Percentiles rank a stretch among this genome's conserved stretches.
Conservation (phyloP, 331 rosid genomes). For the Rhamnella rubrinervis region DNA sequence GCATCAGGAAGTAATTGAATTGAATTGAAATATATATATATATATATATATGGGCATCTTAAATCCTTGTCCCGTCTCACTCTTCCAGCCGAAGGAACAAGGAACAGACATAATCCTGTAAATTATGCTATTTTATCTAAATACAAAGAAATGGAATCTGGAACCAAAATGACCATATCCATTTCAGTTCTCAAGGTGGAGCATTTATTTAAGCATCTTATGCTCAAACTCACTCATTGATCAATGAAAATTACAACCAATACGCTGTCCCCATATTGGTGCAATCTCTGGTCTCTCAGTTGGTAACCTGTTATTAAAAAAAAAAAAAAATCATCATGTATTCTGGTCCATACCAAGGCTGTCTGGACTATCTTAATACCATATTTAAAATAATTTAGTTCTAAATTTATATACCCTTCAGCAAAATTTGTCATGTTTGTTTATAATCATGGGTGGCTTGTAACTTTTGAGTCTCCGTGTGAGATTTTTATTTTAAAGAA, state of each 20-base stretch:
- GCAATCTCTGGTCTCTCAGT: too few species aligned
- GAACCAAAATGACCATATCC: background rate
- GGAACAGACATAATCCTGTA: background rate
- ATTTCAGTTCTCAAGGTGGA: conserved; percentile 14
- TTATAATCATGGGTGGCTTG: too few species aligned
- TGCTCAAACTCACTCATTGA: conserved; percentile 7
- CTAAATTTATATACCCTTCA: too few species aligned
- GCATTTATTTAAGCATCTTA: conserved; percentile 11
- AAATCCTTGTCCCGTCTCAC: background rate
- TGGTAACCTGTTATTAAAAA: too few species aligned
- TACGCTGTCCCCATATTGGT: too few species aligned
- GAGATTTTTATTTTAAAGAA: background rate
- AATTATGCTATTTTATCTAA: background rate
- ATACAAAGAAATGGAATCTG: conserved; percentile 14
- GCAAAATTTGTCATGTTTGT: too few species aligned
- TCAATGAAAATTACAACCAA: background rate
- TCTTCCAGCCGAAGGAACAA: background rate
- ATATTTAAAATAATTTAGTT: too few species aligned
- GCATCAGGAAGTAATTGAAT: background rate
- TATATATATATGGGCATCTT: conserved; percentile 1
- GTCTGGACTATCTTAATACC: too few species aligned
- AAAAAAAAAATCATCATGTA: too few species aligned
- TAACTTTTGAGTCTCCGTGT: too few species aligned
- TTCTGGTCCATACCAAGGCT: too few species aligned
- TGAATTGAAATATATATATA: too few species aligned